These are phyloP conservation scores for Pseudogymnoascus sp. DNA, from an alignment of 2,329 filamentous ascomycete species.

Conservation along the genomic window DNA sequence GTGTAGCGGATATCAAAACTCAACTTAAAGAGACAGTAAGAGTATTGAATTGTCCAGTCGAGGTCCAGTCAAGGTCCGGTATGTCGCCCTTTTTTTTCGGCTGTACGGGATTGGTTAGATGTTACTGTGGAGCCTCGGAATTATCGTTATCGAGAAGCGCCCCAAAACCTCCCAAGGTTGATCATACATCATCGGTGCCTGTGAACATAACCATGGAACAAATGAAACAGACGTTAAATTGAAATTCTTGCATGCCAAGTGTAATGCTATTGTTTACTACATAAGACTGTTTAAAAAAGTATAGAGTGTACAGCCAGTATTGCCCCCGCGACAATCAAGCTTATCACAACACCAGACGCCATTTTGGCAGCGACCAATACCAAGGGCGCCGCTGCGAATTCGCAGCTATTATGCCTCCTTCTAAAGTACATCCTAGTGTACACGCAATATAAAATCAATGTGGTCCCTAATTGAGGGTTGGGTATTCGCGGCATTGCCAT, in stretches of 20 bases:
- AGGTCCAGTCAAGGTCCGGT: not conserved
- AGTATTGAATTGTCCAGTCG: not conserved
- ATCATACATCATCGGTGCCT: not conserved
- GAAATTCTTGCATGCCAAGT: not conserved
- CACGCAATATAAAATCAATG: slow-evolving; percentile 4
- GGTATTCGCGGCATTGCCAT: not conserved
- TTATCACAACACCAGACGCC: not conserved
- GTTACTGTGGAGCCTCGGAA: slow-evolving; percentile 5
- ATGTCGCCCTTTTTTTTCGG: slow-evolving; percentile 1
- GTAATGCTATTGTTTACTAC: not conserved
- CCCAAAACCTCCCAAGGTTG: slow-evolving; percentile 2
- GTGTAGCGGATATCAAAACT: not conserved
- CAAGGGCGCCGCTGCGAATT: not conserved
- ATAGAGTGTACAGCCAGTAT: slow-evolving; percentile 1
- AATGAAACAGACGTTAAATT: not conserved
- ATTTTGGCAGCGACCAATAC: not conserved
- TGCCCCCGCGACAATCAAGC: not conserved
- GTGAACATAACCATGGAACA: not conserved
- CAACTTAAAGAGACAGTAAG: not conserved
- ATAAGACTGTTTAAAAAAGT: not conserved
- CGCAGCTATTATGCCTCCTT: not conserved
- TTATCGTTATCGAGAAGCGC: not conserved
- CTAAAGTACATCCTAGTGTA: not conserved
- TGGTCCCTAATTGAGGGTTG: not conserved
- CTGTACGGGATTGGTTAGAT: not conserved